Evolutionary conservation across 2,329 filamentous ascomycete species (phyloP).

Genomic region (Colletotrichum simmondsii): DNA sequence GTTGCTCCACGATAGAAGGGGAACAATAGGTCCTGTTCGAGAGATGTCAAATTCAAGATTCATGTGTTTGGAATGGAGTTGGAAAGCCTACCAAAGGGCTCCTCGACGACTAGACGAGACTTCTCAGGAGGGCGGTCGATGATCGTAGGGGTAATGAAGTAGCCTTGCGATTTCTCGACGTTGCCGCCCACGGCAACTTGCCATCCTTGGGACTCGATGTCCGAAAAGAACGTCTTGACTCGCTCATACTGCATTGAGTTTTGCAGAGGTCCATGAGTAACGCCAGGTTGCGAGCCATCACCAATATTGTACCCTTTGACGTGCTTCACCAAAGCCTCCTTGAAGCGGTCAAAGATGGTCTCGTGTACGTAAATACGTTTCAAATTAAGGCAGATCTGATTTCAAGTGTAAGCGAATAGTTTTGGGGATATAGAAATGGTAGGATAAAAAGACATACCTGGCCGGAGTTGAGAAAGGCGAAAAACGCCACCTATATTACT

Average conservation of each 20-base stretch:
- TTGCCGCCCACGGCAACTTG: conserved; percentile 21
- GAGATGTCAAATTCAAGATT: too few species aligned
- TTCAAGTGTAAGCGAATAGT: too few species aligned
- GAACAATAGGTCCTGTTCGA: conserved; percentile 66
- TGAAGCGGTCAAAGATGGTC: conserved; percentile 17
- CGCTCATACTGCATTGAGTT: conserved; percentile 69
- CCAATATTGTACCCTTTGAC: conserved; percentile 50
- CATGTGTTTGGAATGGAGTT: too few species aligned
- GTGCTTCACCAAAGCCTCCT: conserved; percentile 37
- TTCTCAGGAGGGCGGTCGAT: conserved; percentile 20
- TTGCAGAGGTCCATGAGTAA: conserved; percentile 65
- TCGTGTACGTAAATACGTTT: conserved; percentile 40
- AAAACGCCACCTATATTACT: conserved; percentile 6
- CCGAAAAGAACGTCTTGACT: conserved; percentile 22
- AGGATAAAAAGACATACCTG: neutral
- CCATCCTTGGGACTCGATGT: conserved; percentile 28
- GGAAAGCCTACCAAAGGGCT: neutral
- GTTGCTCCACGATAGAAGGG: conserved; percentile 68
- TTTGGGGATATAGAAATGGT: neutral
- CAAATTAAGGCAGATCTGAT: conserved; percentile 18
- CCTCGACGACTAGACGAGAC: conserved; percentile 15
- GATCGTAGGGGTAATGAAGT: conserved; percentile 18
- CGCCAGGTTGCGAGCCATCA: conserved; percentile 48
- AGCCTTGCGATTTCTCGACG: conserved; percentile 5
- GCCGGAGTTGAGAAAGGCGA: conserved; percentile 10